A percentile compares a stretch with the other conserved stretches of the same genome.
Conservation (phyloP, 176 grass and related monocot species). For the Triticum urartu region DNA sequence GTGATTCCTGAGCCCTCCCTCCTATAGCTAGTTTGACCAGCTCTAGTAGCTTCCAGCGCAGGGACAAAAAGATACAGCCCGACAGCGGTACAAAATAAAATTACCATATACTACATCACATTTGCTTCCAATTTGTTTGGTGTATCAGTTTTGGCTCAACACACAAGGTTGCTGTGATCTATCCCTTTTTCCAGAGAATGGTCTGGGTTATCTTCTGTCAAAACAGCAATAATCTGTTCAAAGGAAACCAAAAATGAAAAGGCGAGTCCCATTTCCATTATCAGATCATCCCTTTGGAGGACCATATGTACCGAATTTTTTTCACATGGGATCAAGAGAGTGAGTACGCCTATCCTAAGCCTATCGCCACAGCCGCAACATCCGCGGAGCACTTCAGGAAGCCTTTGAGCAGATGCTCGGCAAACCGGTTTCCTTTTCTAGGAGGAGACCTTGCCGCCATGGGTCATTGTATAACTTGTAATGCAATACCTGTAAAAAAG, state of each 20-base stretch:
- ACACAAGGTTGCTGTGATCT: not conserved
- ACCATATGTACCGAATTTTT: not conserved
- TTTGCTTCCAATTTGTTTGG: not conserved
- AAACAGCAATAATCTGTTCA: not conserved
- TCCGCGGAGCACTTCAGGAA: conserved; percentile 22
- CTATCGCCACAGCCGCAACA: conserved; percentile 12
- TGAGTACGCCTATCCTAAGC: not conserved
- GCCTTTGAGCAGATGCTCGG: conserved; percentile 50
- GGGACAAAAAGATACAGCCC: not conserved
- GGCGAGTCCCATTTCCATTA: not conserved
- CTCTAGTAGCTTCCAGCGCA: not conserved
- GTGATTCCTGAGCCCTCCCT: conserved; percentile 1
- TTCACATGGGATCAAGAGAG: not conserved
- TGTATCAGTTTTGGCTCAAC: not conserved
- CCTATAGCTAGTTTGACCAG: conserved; percentile 17
- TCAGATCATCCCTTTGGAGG: conserved; percentile 11
- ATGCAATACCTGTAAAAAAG: conserved; percentile 64
- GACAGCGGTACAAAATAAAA: not conserved
- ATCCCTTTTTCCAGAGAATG: not conserved
- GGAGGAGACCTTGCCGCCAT: conserved; percentile 62
- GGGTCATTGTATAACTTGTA: conserved; percentile 96
- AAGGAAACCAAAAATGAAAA: not conserved
- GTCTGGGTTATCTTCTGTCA: not conserved
- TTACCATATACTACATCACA: not conserved
- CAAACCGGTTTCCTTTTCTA: conserved; percentile 57